Evolutionary conservation across 179 eudicot genomes (phyloP), one percentile per base, ranked within the genome.

Genomic region (Vitellaria paradoxa): DNA sequence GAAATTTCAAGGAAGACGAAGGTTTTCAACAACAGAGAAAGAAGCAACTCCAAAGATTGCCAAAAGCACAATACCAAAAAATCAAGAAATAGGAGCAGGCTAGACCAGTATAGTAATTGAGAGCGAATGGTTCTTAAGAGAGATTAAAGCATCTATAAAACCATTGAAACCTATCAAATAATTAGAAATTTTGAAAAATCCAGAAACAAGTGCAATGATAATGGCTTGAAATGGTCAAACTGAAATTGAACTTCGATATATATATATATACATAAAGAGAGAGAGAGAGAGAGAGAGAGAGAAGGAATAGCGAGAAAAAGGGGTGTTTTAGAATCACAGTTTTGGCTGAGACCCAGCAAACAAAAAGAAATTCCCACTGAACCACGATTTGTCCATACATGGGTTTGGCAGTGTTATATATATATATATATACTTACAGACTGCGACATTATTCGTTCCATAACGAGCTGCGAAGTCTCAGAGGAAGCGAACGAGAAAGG

Each of bases 391-490:
- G 80, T 78, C 66, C 2, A 37, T 23, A 59, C 40, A 18, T 70
- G 63, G 67, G 49, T 45, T 18, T 42, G 21, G 20, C 17, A n/a
- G 49, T 17, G 23, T 20, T 72, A 17, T 17, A 13, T 24, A 14
- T 23, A 80, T 72, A 17, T 17, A 13, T 24, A 14, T 23, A 80
- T 59, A 85, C 94, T 83, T 73, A 91, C 97, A 70, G 98, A 93
- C 15, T 89, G 97, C 15, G 97, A 85, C 94, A 93, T 90, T 60
- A 93, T 93, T 3, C 97, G 97, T 18, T 93, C 98, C 89, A 93
- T 84, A 14, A 93, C 84, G 57, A 93, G 89, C 87, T 89, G 97
- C 6, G 97, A 93, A 60, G 98, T 93, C 76, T 90, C 90, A 30
- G 92, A 90, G 3, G 85, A 89, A 64, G 92, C 94, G 76, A 91